These are phyloP conservation scores for Mycena crocata DNA, from an alignment of 768 basidiomycete species.

Conservation along the genomic window DNA sequence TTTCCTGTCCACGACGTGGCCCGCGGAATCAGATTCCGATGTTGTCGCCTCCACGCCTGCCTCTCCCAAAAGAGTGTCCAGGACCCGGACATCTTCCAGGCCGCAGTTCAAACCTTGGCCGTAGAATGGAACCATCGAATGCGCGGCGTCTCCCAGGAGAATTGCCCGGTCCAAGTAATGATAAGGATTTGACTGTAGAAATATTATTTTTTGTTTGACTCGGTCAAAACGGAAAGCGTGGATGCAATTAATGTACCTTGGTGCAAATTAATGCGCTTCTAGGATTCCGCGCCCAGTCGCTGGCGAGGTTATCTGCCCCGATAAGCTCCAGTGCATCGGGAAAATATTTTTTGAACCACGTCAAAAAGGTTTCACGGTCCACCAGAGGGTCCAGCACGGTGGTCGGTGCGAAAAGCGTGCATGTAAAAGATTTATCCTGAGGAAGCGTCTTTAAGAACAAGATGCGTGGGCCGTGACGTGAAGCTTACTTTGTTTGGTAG, in stretches of 20 bases:
- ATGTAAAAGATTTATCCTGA: conserved; percentile 97
- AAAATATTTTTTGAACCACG: conserved; percentile 88
- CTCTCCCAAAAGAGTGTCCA: conserved; percentile 78
- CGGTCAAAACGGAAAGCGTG: conserved; percentile 34
- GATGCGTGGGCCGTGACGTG: conserved; percentile 35
- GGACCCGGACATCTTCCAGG: conserved; percentile 94
- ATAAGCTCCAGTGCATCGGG: conserved; percentile 89
- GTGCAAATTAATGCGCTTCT: conserved; percentile 91
- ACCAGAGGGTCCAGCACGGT: conserved; percentile 76
- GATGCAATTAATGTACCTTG: conserved; percentile 70
- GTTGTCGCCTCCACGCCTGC: conserved; percentile 69
- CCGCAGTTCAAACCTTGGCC: conserved; percentile 98
- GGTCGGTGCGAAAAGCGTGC: conserved; percentile 93
- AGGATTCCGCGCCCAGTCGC: conserved; percentile 87
- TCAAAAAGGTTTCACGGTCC: conserved; percentile 64
- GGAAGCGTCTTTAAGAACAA: conserved; percentile 42
- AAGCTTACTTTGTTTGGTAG: conserved; percentile 93
- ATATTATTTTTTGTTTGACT: conserved; percentile 30
- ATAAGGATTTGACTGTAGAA: conserved; percentile 87
- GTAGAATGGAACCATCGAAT: conserved; percentile 99
- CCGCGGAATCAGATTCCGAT: conserved; percentile 44
- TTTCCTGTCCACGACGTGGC: conserved; percentile 63
- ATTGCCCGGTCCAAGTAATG: conserved; percentile 91
- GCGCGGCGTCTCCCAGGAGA: conserved; percentile 93
- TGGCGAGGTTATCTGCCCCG: conserved; percentile 80